phyloP scores from a whole-genome alignment of 1,284 basidiomycete species.

The Ustilago sp. region DNA sequence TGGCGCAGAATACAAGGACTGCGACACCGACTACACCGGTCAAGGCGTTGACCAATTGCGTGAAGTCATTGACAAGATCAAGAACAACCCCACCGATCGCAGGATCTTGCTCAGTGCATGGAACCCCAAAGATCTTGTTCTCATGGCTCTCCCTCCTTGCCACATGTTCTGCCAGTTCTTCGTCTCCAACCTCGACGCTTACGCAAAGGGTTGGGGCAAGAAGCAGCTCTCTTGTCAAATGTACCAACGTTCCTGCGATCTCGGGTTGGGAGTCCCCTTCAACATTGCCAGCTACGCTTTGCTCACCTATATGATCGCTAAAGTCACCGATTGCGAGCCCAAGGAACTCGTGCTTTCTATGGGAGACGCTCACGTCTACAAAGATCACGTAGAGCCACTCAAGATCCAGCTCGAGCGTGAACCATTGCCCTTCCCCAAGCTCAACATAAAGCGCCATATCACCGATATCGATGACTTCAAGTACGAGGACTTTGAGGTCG shows the following conservation, averaged over 20 bases:
- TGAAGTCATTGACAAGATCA: slow-evolving; percentile 91
- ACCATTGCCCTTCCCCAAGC: slow-evolving; percentile 85
- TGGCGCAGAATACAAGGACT: slow-evolving; percentile 87
- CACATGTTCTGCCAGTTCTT: slow-evolving; percentile 99
- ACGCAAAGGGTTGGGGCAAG: slow-evolving; percentile 50
- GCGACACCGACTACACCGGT: slow-evolving; percentile 81
- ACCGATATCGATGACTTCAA: slow-evolving; percentile 84
- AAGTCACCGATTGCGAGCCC: slow-evolving; percentile 85
- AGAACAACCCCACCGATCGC: slow-evolving; percentile 90
- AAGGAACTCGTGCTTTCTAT: slow-evolving; percentile 90
- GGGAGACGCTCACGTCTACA: slow-evolving; percentile 96
- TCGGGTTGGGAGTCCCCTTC: slow-evolving; percentile 92
- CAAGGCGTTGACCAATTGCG: slow-evolving; percentile 92
- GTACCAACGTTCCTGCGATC: slow-evolving; percentile 97
- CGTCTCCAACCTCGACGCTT: slow-evolving; percentile 74
- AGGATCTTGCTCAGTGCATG: slow-evolving; percentile 96
- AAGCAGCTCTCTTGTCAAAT: slow-evolving; percentile 84
- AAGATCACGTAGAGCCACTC: slow-evolving; percentile 89
- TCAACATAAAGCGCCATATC: slow-evolving; percentile 77
- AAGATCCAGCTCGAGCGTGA: slow-evolving; percentile 81
- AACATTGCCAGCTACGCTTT: slow-evolving; percentile 98
- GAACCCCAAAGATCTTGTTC: slow-evolving; percentile 92
- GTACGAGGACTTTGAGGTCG: slow-evolving; percentile 83
- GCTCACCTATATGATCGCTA: slow-evolving; percentile 95
- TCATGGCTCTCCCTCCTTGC: slow-evolving; percentile 97